These are phyloP conservation scores for Pulicaria dysenterica DNA, from an alignment of 129 eudicot species.

Conservation along the genomic window DNA sequence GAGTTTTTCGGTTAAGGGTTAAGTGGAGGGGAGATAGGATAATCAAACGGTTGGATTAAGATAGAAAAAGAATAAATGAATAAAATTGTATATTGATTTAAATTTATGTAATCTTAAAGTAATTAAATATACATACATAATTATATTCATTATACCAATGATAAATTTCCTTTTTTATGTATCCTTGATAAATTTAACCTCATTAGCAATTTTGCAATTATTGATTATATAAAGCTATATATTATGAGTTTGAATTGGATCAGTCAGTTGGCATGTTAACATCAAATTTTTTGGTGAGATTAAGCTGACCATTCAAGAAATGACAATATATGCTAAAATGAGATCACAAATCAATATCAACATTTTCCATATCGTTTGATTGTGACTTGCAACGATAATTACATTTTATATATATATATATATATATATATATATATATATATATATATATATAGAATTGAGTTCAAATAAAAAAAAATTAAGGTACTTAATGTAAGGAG, in stretches of 20 bases:
- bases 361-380: slow-evolving; percentile 30
- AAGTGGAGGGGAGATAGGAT: no score
- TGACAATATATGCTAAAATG: slow-evolving; percentile 24
- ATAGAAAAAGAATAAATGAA: no score
- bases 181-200: background rate
- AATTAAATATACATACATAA: no score
- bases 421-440: no score
- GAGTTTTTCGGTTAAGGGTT: no score
- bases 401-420: background rate
- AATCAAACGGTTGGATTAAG: no score
- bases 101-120: no score
- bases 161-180: background rate
- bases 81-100: no score
- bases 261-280: slow-evolving; percentile 24
- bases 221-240: background rate
- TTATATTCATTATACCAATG: no score
- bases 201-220: background rate
- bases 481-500: no score
- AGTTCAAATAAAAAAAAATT: no score
- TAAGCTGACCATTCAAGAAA: slow-evolving; percentile 20
- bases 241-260: slow-evolving; percentile 15
- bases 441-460: no score
- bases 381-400: slow-evolving; percentile 35
- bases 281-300: slow-evolving; percentile 31
- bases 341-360: slow-evolving; percentile 29